A percentile compares a stretch with the other conserved stretches of the same genome.
phyloP scores from a whole-genome alignment of 2,329 filamentous ascomycete genomes.

The Colletotrichum graminicola region DNA sequence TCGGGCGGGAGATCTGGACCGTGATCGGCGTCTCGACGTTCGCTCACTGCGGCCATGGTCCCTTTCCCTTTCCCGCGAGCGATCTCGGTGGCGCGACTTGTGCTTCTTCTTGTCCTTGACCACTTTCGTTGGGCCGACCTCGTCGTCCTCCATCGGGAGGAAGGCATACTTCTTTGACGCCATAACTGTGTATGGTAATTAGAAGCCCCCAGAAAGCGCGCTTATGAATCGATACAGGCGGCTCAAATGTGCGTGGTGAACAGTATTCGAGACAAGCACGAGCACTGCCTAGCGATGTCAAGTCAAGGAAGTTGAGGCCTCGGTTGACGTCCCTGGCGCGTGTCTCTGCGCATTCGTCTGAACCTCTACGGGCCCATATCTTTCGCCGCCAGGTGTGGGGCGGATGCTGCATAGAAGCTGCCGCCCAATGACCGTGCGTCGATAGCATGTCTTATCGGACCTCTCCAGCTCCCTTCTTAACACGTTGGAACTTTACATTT shows the following conservation, averaged over 20 bases:
- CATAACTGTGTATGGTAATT: constrained; percentile 50
- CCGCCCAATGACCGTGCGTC: constrained; percentile 11
- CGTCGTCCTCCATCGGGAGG: constrained; percentile 75
- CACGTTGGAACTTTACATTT: constrained; percentile 44
- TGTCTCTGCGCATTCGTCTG: constrained; percentile 25
- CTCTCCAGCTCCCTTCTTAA: constrained; percentile 42
- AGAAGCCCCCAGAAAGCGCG: not conserved
- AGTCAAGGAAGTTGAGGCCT: constrained; percentile 16
- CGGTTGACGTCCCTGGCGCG: constrained; percentile 12
- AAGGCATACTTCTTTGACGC: constrained; percentile 74
- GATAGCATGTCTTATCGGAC: constrained; percentile 40
- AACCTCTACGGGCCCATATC: constrained; percentile 22
- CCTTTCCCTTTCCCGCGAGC: constrained; percentile 54
- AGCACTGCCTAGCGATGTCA: not conserved
- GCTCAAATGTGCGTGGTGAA: not conserved
- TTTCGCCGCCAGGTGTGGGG: constrained; percentile 19
- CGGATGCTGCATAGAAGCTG: not conserved
- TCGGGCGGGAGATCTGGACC: constrained; percentile 53
- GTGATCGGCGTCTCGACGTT: constrained; percentile 43
- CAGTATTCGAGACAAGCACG: not conserved
- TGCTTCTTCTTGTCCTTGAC: constrained; percentile 63
- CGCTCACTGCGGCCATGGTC: constrained; percentile 52
- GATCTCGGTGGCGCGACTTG: constrained; percentile 51
- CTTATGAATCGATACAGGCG: not conserved
- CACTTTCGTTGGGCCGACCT: constrained; percentile 67